These are phyloP conservation scores for Obba rivulosa DNA, from an alignment of 768 basidiomycete species.

Conservation along the genomic window DNA sequence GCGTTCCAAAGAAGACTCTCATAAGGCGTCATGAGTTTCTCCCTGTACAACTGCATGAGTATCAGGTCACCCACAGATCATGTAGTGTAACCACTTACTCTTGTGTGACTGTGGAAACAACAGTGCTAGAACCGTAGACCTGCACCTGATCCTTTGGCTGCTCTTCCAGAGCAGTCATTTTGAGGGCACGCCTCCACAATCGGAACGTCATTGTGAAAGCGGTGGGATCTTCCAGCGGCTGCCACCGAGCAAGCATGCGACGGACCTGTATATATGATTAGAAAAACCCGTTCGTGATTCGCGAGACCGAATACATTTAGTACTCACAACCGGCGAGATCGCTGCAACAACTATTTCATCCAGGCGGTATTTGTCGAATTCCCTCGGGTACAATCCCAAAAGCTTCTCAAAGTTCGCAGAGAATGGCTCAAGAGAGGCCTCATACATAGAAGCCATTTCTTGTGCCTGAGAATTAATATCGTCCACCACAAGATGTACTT, in stretches of 20 bases:
- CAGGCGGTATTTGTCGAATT: slow-evolving; percentile 73
- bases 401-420: slow-evolving; percentile 68
- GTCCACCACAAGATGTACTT: slow-evolving; percentile 68
- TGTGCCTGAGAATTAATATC: slow-evolving; percentile 64
- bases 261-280: slow-evolving; percentile 42
- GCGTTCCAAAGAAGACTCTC: slow-evolving; percentile 92
- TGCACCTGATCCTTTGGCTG: slow-evolving; percentile 43
- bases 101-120: slow-evolving; percentile 23
- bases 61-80: slow-evolving; percentile 2
- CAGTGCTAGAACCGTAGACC: slow-evolving; percentile 46
- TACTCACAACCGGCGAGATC: slow-evolving; percentile 69
- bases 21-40: slow-evolving; percentile 85
- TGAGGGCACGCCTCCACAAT: slow-evolving; percentile 64
- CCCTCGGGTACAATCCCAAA: slow-evolving; percentile 59
- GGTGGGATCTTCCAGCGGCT: slow-evolving; percentile 75
- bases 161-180: slow-evolving; percentile 46
- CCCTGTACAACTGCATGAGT: slow-evolving; percentile 28
- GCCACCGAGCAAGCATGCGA: slow-evolving; percentile 71
- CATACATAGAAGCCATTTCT: slow-evolving; percentile 59
- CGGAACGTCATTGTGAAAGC: slow-evolving; percentile 60
- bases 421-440: slow-evolving; percentile 70
- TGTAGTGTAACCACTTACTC: slow-evolving; percentile 31
- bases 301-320: background rate
- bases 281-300: background rate
- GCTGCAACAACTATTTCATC: slow-evolving; percentile 95